phyloP scores from a whole-genome alignment of 2,329 filamentous ascomycete species.

The Hymenoscyphus fraxineus region DNA sequence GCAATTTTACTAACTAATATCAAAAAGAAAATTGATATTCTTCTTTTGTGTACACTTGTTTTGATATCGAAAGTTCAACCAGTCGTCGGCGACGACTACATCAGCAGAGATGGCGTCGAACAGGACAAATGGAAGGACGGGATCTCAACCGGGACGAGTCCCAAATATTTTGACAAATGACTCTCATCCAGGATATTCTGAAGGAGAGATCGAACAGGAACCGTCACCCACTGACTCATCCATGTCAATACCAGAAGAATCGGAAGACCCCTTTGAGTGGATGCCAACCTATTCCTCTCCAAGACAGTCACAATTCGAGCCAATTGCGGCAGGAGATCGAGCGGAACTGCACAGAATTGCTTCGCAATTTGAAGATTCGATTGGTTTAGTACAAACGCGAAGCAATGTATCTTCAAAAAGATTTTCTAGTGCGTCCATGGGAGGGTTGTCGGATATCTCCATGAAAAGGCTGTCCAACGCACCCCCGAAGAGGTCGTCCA shows the following conservation, averaged over 20 bases:
- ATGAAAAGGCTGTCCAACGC: too few relatives aligned
- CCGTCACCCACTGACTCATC: background rate
- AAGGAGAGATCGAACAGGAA: constrained; percentile 13
- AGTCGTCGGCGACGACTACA: background rate
- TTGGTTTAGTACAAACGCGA: constrained; percentile 15
- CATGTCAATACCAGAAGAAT: background rate
- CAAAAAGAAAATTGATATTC: background rate
- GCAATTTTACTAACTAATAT: background rate
- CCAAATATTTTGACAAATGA: constrained; percentile 17
- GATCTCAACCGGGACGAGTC: constrained; percentile 11
- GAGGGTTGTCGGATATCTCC: too few relatives aligned
- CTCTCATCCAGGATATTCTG: constrained; percentile 9
- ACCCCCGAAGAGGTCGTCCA: too few relatives aligned
- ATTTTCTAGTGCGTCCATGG: too few relatives aligned
- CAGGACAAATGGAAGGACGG: background rate
- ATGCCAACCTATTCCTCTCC: background rate
- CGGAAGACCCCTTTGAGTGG: background rate
- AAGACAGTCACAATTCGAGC: constrained; percentile 18
- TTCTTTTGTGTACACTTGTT: background rate
- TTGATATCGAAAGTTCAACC: background rate
- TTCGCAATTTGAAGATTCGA: constrained; percentile 21
- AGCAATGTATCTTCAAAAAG: constrained; percentile 9
- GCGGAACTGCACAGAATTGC: constrained; percentile 30
- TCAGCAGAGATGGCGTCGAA: background rate
- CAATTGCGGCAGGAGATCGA: constrained; percentile 27